Evolutionary conservation across 768 basidiomycete species (phyloP).

Genomic region (Russula sp.): DNA sequence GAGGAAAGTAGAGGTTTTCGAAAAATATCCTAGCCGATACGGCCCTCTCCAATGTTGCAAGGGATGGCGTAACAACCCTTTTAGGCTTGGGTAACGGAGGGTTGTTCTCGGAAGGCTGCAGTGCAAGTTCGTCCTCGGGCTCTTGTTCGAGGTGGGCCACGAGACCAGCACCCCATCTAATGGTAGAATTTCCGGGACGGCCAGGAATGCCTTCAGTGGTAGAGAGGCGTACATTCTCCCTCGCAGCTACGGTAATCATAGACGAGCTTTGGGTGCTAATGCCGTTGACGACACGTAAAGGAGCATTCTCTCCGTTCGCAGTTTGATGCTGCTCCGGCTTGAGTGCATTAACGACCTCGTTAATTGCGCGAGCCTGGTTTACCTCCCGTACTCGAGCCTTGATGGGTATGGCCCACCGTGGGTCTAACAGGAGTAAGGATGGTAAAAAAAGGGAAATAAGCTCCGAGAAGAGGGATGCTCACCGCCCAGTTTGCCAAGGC

Average conservation of each 20-base stretch:
- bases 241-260: constrained; percentile 65
- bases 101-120: constrained; percentile 27
- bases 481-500: constrained; percentile 85
- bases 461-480: constrained; percentile 26
- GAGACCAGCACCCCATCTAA: constrained; percentile 54
- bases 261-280: constrained; percentile 64
- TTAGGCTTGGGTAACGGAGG: constrained; percentile 33
- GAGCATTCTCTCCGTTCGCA: constrained; percentile 38
- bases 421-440: constrained; percentile 46
- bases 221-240: constrained; percentile 51
- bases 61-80: constrained; percentile 71
- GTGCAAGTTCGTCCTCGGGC: constrained; percentile 40
- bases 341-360: constrained; percentile 66
- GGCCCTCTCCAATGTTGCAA: constrained; percentile 89
- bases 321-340: constrained; percentile 45
- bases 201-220: constrained; percentile 44
- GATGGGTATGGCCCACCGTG: constrained; percentile 83
- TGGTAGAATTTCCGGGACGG: constrained; percentile 51
- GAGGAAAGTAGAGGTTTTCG: constrained; percentile 81
- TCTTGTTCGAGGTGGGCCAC: constrained; percentile 63
- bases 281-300: constrained; percentile 76
- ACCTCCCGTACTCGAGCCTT: constrained; percentile 64
- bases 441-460: constrained; percentile 4
- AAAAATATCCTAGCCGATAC: constrained; percentile 92
- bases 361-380: constrained; percentile 65